Evolutionary conservation across 1,139 yeast species (phyloP), one percentile per base, ranked within the genome.

Genomic region (Tardiomyces digboiensis): DNA sequence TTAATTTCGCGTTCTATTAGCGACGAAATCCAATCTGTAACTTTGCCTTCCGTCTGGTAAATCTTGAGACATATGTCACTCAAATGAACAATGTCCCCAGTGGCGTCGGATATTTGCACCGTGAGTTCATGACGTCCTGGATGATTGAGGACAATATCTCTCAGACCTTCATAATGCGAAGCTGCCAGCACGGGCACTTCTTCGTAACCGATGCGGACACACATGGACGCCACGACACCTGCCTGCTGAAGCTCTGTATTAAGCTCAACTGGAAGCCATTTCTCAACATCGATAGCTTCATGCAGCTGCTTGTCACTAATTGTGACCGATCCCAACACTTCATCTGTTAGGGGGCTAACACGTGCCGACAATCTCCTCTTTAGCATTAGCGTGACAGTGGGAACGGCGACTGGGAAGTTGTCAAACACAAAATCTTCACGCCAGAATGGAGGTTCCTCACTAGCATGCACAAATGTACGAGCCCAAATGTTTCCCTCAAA

Each of bases 11-110:
- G 70, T 40, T 80, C 81, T 65, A 85, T 78, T 46, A 87, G 64
- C 1, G 79, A 72, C 47, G 74, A 72, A 50, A 87, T 78, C 87
- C 89, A 86, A 20, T 72, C 75, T 42, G 76, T 75, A 56, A 81
- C 89, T 38, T 70, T 71, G 2, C 76, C 76, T 39, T 59, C 61
- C 2, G 62, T 52, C 20, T 57, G 53, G 47, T 58, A 56, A 12
- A 60, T 47, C 29, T 51, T 52, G 39, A 54, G 51, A 43, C 55
- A 53, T 3, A 60, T 42, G 14, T 52, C 56, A 42, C 59, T 53
- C 19, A 58, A 46, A 7, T 41, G 45, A 3, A 45, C 18, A 14
- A 46, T 38, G 2, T 45, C 42, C 19, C 56, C 40, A 77, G 68
- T 76, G 75, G 76, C 44, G 66, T 75, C 57, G 3, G 66, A 52